Percentiles rank a stretch among this genome's conserved stretches.
phyloP scores from a whole-genome alignment of 2,329 filamentous ascomycete species.

The Verticillium nonalfalfae region DNA sequence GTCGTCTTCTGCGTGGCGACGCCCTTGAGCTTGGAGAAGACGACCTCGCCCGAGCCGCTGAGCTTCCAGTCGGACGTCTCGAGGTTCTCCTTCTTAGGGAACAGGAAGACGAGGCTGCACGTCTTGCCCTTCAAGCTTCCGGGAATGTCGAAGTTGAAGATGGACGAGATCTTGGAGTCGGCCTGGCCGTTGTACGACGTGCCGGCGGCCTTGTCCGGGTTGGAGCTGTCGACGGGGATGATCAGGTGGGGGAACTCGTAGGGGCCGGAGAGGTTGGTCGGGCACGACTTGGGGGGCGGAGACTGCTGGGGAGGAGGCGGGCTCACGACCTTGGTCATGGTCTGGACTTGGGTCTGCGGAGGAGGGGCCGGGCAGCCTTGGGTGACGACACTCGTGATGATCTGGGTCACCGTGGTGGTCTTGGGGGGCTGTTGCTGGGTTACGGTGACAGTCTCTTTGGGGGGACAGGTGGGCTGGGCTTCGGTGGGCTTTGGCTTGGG shows the following conservation, averaged over 20 bases:
- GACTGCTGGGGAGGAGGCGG: constrained; percentile 2
- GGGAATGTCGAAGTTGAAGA: constrained; percentile 67
- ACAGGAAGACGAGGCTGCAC: constrained; percentile 60
- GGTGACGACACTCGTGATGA: not conserved
- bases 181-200: constrained; percentile 51
- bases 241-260: constrained; percentile 58
- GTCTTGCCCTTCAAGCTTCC: constrained; percentile 44
- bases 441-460: not conserved
- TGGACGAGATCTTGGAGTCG: constrained; percentile 43
- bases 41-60: constrained; percentile 40
- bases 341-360: too few relatives aligned
- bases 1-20: constrained; percentile 43
- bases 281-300: constrained; percentile 25
- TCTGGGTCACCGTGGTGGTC: too few relatives aligned
- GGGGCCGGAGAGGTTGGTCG: constrained; percentile 33
- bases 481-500: constrained; percentile 6
- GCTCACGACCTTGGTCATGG: too few relatives aligned
- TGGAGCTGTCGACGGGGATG: constrained; percentile 48
- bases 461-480: not conserved
- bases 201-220: constrained; percentile 44
- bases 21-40: constrained; percentile 41
- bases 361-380: too few relatives aligned
- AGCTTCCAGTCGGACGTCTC: constrained; percentile 50
- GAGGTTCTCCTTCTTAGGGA: constrained; percentile 50
- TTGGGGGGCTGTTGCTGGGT: too few relatives aligned